Evolutionary conservation across 2,329 filamentous ascomycete genomes (phyloP).

Genomic region (Cryphonectria carpinicola): DNA sequence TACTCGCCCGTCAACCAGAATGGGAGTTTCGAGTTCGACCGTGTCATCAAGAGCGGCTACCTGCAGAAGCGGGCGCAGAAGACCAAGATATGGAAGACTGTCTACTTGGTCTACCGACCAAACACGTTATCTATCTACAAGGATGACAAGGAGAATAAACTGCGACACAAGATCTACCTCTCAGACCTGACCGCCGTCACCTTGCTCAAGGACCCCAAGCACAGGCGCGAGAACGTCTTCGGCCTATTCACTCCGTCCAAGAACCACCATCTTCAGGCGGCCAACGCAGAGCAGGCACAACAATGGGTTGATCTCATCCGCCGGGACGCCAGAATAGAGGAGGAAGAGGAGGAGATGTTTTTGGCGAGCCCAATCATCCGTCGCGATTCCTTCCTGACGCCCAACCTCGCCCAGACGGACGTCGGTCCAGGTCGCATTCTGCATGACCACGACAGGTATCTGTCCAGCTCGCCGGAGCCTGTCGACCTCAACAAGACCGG

Average conservation of each 20-base stretch:
- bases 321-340: conserved; percentile 78
- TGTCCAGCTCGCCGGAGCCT: conserved; percentile 67
- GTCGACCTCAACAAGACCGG: conserved; percentile 43
- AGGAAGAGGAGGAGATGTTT: conserved; percentile 84
- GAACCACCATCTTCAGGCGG: conserved; percentile 88
- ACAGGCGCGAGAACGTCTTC: conserved; percentile 85
- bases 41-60: conserved; percentile 86
- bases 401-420: conserved; percentile 25
- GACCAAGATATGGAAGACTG: conserved; percentile 93
- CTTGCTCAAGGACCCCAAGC: conserved; percentile 84
- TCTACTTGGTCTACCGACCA: conserved; percentile 87
- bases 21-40: conserved; percentile 94
- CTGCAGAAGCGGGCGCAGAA: conserved; percentile 89
- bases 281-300: conserved; percentile 72
- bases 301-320: conserved; percentile 87
- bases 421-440: conserved; percentile 26
- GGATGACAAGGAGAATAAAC: conserved; percentile 84
- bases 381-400: conserved; percentile 48
- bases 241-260: conserved; percentile 88
- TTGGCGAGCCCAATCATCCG: conserved; percentile 66
- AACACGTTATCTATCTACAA: conserved; percentile 93
- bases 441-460: conserved; percentile 46
- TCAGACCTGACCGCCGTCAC: conserved; percentile 91
- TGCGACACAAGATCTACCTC: conserved; percentile 85
- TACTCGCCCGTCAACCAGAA: conserved; percentile 91